A percentile compares a stretch with the other conserved stretches of the same genome.
Conservation (phyloP, 768 basidiomycete species). For the Russula lepida region DNA sequence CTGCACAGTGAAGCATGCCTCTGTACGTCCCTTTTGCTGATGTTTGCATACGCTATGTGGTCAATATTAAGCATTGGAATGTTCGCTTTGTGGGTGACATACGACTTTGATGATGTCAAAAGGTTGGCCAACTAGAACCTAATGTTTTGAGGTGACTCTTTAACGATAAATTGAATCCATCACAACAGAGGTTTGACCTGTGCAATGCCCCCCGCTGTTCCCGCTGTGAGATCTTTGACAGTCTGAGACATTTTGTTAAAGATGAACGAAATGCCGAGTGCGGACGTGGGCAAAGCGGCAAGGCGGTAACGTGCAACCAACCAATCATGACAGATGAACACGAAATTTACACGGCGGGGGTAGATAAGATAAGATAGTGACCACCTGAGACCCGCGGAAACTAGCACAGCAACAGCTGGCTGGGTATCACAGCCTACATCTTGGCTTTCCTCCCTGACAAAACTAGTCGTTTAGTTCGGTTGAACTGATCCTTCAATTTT, state of each 20-base stretch:
- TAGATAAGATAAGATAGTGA: slow-evolving; percentile 28
- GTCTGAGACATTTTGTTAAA: slow-evolving; percentile 43
- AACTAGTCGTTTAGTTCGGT: slow-evolving; percentile 42
- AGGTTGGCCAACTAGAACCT: slow-evolving; percentile 88
- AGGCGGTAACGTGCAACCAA: slow-evolving; percentile 5
- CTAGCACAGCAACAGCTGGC: slow-evolving; percentile 7
- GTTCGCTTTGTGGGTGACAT: slow-evolving; percentile 29
- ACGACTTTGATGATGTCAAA: slow-evolving; percentile 98
- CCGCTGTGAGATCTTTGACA: slow-evolving; percentile 79
- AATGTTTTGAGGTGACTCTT: slow-evolving; percentile 7
- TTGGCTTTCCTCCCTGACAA: slow-evolving; percentile 16
- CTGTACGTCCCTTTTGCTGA: slow-evolving; percentile 81
- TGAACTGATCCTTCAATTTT: slow-evolving; percentile 40
- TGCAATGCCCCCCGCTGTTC: slow-evolving; percentile 84
- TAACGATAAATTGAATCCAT: slow-evolving; percentile 5
- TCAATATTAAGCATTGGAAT: slow-evolving; percentile 12
- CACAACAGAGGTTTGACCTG: slow-evolving; percentile 43
- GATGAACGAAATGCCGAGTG: not conserved
- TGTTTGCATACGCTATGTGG: slow-evolving; percentile 82
- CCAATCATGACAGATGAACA: slow-evolving; percentile 15
- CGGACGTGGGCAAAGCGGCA: slow-evolving; percentile 4
- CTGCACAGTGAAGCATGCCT: slow-evolving; percentile 83
- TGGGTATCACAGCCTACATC: slow-evolving; percentile 19
- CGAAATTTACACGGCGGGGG: slow-evolving; percentile 17
- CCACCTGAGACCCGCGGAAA: not conserved